Evolutionary conservation across 2,329 filamentous ascomycete genomes (phyloP).

Genomic region (Arthroderma sp.): DNA sequence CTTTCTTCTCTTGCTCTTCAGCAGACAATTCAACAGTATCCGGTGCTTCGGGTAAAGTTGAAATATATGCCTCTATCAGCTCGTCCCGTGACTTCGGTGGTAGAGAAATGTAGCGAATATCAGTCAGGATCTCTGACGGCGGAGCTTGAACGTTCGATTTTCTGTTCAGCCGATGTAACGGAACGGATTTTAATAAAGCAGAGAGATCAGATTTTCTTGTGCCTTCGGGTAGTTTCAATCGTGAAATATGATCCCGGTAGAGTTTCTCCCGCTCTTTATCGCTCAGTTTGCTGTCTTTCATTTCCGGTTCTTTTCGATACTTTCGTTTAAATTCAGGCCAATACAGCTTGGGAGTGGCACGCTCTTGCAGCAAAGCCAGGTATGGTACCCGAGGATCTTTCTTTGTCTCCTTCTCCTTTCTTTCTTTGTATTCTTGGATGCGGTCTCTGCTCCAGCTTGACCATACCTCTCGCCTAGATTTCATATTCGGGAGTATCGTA

Average conservation of each 20-base stretch:
- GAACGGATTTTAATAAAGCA: slow-evolving; percentile 30
- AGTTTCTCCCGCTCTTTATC: slow-evolving; percentile 38
- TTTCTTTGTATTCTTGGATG: slow-evolving; percentile 59
- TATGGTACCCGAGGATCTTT: slow-evolving; percentile 74
- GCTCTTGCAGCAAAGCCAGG: slow-evolving; percentile 63
- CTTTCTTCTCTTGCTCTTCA: slow-evolving; percentile 25
- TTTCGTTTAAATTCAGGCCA: slow-evolving; percentile 96
- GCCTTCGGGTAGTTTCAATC: slow-evolving; percentile 34
- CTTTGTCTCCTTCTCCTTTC: slow-evolving; percentile 62
- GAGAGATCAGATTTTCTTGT: slow-evolving; percentile 35
- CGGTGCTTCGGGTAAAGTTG: slow-evolving; percentile 28
- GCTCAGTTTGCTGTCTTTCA: slow-evolving; percentile 40
- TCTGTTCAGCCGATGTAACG: slow-evolving; percentile 27
- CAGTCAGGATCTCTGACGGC: slow-evolving; percentile 29
- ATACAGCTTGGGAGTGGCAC: slow-evolving; percentile 83
- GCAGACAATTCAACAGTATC: slow-evolving; percentile 22
- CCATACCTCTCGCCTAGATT: slow-evolving; percentile 67
- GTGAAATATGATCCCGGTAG: slow-evolving; percentile 35
- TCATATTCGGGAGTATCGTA: slow-evolving; percentile 68
- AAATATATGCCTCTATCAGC: slow-evolving; percentile 32
- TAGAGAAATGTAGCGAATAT: slow-evolving; percentile 33
- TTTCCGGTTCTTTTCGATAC: slow-evolving; percentile 64
- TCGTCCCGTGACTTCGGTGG: slow-evolving; percentile 26
- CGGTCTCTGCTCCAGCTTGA: slow-evolving; percentile 69
- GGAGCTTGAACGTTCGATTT: slow-evolving; percentile 28